Base-by-base conservation (phyloP, 495 filamentous ascomycete species). In the Talaromyces ruber region DNA sequence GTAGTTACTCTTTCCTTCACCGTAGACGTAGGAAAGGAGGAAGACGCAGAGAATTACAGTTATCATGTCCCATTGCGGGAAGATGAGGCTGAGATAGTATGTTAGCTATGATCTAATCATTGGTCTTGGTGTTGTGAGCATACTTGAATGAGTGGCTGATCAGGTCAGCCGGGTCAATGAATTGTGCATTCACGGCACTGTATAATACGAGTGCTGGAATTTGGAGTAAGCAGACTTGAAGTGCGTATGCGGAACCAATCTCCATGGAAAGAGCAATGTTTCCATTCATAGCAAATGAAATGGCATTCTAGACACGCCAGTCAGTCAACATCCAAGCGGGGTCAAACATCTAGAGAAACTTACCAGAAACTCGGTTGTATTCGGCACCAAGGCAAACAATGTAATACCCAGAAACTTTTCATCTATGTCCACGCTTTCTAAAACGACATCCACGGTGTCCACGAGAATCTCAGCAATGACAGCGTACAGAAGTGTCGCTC, bases 231-330 rank as follows among this genome's bases (percentile, higher is more conserved):
- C 92, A 97, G 61, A 99, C 94, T 72, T 99, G 94, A 43, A 99
- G 80, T 6, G 95, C 95, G 66, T 99, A 99, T 32, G 93, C 93
- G 1, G 92, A 96, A 65, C 94, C 94, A 64, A 99, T 98, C 71
- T 99, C 94, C 95, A 99, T 98, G 47, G 91, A 96, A 26, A 99
- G 81, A 0, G 94, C 94, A 69, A 99, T 98, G 74, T 99, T 99
- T n/a, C 94, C 94, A 67, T 99, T 98, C 95, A 99, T 99, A 50
- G 94, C 94, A 72, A 99, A 99, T 2, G 92, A 97, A 61, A 99
- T 98, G 69, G 95, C 94, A 71, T 99, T 99, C 90, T 94, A 68
- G 53, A 58, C 57, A 53, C 8, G 64, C 9, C 30, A 43, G 30
- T 30, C 43, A 47, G 43, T 47, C 30, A 9, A 4, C 4, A 11